Conservation (phyloP, 2,329 filamentous ascomycete species). For the Fusarium drepaniforme region DNA sequence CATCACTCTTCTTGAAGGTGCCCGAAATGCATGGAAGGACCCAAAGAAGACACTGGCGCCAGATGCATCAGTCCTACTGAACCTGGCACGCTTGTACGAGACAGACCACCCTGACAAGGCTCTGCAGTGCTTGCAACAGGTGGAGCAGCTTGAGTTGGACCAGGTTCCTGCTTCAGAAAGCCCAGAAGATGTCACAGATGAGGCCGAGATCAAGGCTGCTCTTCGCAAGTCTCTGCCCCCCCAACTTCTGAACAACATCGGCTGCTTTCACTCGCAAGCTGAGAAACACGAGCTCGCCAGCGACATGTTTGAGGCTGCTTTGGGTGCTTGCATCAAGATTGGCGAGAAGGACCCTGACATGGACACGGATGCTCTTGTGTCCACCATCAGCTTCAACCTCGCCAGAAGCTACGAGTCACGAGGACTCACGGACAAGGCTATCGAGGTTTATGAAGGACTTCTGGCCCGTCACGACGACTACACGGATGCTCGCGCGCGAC, state of each 20-base stretch:
- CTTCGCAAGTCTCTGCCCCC: slow-evolving; percentile 86
- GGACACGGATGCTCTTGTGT: slow-evolving; percentile 92
- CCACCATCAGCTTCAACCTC: slow-evolving; percentile 97
- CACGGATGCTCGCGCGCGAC: slow-evolving; percentile 87
- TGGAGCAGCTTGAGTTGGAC: slow-evolving; percentile 89
- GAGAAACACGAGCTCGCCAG: slow-evolving; percentile 85
- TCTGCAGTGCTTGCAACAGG: slow-evolving; percentile 89
- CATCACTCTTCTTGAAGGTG: slow-evolving; percentile 84
- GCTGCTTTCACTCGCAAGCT: slow-evolving; percentile 91
- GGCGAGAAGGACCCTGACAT: slow-evolving; percentile 79
- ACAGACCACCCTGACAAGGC: slow-evolving; percentile 88
- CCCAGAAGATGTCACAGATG: slow-evolving; percentile 67
- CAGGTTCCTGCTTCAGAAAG: slow-evolving; percentile 79
- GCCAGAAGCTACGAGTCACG: slow-evolving; percentile 93
- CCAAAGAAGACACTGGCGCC: slow-evolving; percentile 84
- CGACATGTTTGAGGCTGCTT: slow-evolving; percentile 90
- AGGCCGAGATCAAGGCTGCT: slow-evolving; percentile 68
- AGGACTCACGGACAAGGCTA: slow-evolving; percentile 83
- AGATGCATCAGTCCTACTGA: slow-evolving; percentile 90
- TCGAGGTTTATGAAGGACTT: slow-evolving; percentile 88
- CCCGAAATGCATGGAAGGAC: slow-evolving; percentile 92
- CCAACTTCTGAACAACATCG: slow-evolving; percentile 96
- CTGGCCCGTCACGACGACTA: slow-evolving; percentile 90
- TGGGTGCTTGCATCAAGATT: slow-evolving; percentile 87
- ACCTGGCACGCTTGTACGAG: slow-evolving; percentile 93